phyloP scores from a whole-genome alignment of 164 flowering plant genomes.

The Malania oleifera region DNA sequence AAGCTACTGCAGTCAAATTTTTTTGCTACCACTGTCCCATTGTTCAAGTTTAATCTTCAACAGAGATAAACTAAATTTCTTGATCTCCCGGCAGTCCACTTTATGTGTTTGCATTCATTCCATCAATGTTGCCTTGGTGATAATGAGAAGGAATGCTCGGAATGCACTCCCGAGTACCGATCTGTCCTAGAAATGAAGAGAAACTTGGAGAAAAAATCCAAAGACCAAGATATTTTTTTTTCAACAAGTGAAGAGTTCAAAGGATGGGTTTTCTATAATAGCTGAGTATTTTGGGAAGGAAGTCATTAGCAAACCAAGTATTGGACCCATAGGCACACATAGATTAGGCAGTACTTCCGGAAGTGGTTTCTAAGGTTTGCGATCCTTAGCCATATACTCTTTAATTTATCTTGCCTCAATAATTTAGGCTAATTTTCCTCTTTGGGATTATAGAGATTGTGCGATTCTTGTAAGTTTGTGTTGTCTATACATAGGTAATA shows the following conservation, averaged over 20 bases:
- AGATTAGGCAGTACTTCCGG: conserved; percentile 27
- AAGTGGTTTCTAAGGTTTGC: conserved; percentile 31
- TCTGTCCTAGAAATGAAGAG: conserved; percentile 83
- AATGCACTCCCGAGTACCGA: conserved; percentile 90
- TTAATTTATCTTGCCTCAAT: neutral
- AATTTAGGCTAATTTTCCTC: neutral
- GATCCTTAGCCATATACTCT: conserved; percentile 1
- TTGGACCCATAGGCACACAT: conserved; percentile 24
- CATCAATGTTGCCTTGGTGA: conserved; percentile 97
- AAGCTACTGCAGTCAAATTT: too few species aligned
- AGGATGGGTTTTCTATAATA: conserved; percentile 93
- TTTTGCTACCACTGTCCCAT: too few species aligned
- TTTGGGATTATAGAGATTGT: neutral
- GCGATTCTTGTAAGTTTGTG: neutral
- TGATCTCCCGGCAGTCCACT: conserved; percentile 98
- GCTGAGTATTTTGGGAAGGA: conserved; percentile 98
- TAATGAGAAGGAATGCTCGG: conserved; percentile 96
- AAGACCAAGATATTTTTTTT: conserved; percentile 75
- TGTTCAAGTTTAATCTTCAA: too few species aligned
- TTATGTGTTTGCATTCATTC: conserved; percentile 98
- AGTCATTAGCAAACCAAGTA: conserved; percentile 78
- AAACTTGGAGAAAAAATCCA: conserved; percentile 79
- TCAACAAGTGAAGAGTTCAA: conserved; percentile 74
- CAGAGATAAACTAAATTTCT: too few species aligned
- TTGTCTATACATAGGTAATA: neutral